Percentiles rank a stretch among this genome's conserved stretches.
Evolutionary conservation across 208 protist species (phyloP).

Genomic region (Leishmania martiniquensis): DNA sequence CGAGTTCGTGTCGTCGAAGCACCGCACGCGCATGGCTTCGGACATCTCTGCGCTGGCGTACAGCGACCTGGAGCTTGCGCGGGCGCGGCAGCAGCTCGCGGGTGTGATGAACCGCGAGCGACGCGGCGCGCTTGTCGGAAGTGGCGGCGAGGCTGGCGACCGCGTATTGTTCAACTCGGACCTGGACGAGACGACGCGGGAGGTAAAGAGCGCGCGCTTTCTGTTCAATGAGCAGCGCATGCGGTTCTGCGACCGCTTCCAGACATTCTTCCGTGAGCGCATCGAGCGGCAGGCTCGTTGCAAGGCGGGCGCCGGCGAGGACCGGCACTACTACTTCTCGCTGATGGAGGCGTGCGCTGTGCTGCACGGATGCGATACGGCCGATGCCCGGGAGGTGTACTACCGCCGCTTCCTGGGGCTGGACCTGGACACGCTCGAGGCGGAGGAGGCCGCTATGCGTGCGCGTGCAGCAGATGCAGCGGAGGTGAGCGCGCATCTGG

Average conservation of each 20-base stretch:
- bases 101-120: conserved; percentile 83
- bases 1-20: conserved; percentile 76
- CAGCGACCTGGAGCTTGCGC: conserved; percentile 72
- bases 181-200: conserved; percentile 64
- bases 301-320: conserved; percentile 23
- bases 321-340: conserved; percentile 76
- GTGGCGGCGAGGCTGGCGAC: conserved; percentile 46
- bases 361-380: conserved; percentile 78
- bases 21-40: conserved; percentile 61
- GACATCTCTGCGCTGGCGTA: conserved; percentile 69
- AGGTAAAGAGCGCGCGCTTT: conserved; percentile 76
- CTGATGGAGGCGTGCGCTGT: conserved; percentile 90
- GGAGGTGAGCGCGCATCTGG: conserved; percentile 22
- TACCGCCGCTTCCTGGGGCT: conserved; percentile 67
- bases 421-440: conserved; percentile 70
- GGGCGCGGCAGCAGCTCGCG: conserved; percentile 66
- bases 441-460: conserved; percentile 49
- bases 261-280: conserved; percentile 62
- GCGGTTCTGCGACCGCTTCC: conserved; percentile 87
- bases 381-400: conserved; percentile 64
- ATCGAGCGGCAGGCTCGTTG: conserved; percentile 25
- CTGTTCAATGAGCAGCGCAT: conserved; percentile 83
- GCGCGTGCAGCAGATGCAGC: conserved; percentile 41
- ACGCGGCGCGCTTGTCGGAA: conserved; percentile 51
- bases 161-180: conserved; percentile 67